Evolutionary conservation across 768 basidiomycete genomes (phyloP).

Genomic region (Kwoniella europaea): DNA sequence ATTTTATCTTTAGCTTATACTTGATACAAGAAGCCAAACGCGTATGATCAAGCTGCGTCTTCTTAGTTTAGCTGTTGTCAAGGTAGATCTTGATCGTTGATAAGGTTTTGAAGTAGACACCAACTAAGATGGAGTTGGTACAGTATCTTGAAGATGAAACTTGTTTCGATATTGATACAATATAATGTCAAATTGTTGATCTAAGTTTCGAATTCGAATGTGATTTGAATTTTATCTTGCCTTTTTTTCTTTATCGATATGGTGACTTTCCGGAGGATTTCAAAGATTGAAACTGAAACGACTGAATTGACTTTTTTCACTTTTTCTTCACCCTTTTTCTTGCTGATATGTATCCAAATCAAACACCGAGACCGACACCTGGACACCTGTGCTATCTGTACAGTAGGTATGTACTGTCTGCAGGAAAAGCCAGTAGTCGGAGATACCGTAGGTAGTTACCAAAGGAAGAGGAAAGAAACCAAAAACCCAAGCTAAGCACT

Average conservation of each 20-base stretch:
- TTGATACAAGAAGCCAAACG: not conserved
- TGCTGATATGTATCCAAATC: not conserved
- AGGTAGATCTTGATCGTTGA: not conserved
- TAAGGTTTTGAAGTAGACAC: constrained; percentile 1
- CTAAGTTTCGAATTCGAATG: constrained; percentile 3
- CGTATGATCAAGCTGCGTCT: constrained; percentile 4
- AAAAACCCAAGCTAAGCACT: not conserved
- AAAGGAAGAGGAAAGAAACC: not conserved
- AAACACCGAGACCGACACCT: too few relatives aligned
- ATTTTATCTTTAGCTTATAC: not conserved
- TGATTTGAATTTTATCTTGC: not conserved
- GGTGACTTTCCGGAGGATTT: constrained; percentile 5
- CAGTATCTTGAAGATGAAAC: not conserved
- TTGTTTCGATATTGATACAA: not conserved
- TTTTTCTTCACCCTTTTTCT: not conserved
- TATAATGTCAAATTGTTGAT: not conserved
- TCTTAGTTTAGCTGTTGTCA: not conserved
- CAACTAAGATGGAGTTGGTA: too few relatives aligned
- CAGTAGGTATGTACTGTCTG: too few relatives aligned
- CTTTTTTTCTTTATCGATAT: constrained; percentile 7
- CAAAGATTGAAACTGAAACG: too few relatives aligned
- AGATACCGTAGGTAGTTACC: not conserved
- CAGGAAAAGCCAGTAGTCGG: too few relatives aligned
- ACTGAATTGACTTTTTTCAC: too few relatives aligned
- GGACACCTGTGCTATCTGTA: too few relatives aligned